Evolutionary conservation across 2,329 filamentous ascomycete species (phyloP).

Genomic region (Fonsecaea erecta): DNA sequence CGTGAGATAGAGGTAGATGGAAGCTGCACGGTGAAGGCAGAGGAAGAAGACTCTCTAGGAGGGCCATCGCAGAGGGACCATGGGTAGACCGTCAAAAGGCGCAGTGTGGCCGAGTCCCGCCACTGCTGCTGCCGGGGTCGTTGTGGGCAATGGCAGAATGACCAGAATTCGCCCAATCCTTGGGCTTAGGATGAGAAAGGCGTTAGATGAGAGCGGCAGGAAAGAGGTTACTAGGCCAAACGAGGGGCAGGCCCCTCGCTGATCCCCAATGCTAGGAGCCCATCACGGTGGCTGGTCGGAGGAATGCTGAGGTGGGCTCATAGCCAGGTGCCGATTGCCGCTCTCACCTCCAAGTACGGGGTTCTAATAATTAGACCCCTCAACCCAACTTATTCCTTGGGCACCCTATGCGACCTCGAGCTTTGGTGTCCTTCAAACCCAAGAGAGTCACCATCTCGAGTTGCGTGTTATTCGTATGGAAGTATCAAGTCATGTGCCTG

Average conservation of each 20-base stretch:
- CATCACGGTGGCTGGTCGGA: background rate
- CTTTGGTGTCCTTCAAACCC: no score
- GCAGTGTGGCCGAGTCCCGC: conserved; percentile 26
- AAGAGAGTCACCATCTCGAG: background rate
- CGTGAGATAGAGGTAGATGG: background rate
- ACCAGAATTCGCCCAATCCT: conserved; percentile 15
- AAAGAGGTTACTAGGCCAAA: background rate
- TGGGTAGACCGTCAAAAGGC: conserved; percentile 13
- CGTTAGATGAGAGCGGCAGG: background rate
- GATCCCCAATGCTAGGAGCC: background rate
- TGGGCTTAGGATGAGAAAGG: background rate
- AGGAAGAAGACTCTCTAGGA: background rate
- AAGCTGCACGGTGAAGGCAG: background rate
- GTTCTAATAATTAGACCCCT: no score
- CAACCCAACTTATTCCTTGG: no score
- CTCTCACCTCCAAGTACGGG: background rate
- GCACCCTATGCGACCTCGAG: no score
- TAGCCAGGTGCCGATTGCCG: conserved; percentile 1
- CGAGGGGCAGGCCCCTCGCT: conserved; percentile 6
- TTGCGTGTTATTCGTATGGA: background rate
- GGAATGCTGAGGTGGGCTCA: background rate
- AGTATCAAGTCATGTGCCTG: background rate
- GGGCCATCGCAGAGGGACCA: background rate
- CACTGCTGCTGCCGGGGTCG: background rate
- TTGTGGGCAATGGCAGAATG: conserved; percentile 1